Evolutionary conservation across 106 monocot species (phyloP).

Genomic region (Chionographis japonica): DNA sequence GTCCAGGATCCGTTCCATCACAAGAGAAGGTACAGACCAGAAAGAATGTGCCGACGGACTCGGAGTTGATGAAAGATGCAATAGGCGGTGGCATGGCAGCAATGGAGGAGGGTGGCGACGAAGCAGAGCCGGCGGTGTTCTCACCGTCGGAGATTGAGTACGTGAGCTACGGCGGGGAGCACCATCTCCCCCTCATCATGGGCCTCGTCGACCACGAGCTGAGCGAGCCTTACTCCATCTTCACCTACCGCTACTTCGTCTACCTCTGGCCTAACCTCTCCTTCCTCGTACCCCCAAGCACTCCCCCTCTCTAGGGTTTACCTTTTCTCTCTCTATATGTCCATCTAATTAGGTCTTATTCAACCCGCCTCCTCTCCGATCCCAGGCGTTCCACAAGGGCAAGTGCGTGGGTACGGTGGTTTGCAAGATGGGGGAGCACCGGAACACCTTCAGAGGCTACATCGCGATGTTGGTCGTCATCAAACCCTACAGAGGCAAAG

Average conservation of each 20-base stretch:
- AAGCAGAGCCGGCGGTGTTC: constrained; percentile 13
- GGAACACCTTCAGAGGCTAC: constrained; percentile 68
- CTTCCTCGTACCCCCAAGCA: constrained; percentile 54
- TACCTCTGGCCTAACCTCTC: constrained; percentile 95
- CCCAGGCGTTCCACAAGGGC: constrained; percentile 81
- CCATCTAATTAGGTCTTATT: not conserved
- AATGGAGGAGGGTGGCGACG: constrained; percentile 7
- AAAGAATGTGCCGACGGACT: too few relatives aligned
- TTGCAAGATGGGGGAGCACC: constrained; percentile 97
- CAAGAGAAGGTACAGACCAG: too few relatives aligned
- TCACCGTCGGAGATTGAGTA: constrained; percentile 62
- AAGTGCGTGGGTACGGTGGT: constrained; percentile 98
- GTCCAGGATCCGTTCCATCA: too few relatives aligned
- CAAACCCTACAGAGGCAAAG: constrained; percentile 87
- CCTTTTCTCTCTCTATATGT: constrained; percentile 2
- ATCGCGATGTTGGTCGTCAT: constrained; percentile 98
- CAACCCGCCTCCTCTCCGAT: not conserved
- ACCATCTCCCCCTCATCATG: constrained; percentile 97
- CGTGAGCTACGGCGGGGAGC: constrained; percentile 94
- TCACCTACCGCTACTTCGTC: constrained; percentile 99
- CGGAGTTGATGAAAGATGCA: too few relatives aligned
- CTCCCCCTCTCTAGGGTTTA: not conserved
- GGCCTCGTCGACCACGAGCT: constrained; percentile 86
- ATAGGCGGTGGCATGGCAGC: not conserved
- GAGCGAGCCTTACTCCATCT: constrained; percentile 99